phyloP scores from a whole-genome alignment of 116 monocot species.

The Papilionanthe hybrid region DNA sequence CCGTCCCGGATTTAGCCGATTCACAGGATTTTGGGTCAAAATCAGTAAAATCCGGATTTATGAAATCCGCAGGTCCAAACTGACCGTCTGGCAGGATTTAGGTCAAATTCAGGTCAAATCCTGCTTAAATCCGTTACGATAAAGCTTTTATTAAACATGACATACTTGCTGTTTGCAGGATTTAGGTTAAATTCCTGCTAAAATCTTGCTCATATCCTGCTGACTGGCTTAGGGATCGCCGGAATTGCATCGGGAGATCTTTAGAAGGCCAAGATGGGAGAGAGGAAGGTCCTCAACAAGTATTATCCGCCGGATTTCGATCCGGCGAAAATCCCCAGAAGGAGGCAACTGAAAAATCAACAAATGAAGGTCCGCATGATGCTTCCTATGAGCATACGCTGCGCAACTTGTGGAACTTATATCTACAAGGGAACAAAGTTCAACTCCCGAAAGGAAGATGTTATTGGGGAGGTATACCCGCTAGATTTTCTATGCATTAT shows the following conservation, averaged over 20 bases:
- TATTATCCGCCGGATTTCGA: slow-evolving; percentile 99
- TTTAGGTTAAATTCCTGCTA: too few relatives aligned
- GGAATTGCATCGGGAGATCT: neutral
- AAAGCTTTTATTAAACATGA: too few relatives aligned
- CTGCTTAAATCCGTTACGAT: too few relatives aligned
- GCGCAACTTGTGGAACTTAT: slow-evolving; percentile 86
- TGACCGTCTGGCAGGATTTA: too few relatives aligned
- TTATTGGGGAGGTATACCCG: slow-evolving; percentile 58
- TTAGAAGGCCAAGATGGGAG: slow-evolving; percentile 55
- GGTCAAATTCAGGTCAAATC: too few relatives aligned
- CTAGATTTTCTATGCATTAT: neutral
- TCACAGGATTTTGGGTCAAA: too few relatives aligned
- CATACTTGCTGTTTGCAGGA: too few relatives aligned
- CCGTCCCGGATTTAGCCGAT: too few relatives aligned
- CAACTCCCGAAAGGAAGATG: slow-evolving; percentile 96
- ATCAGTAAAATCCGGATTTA: too few relatives aligned
- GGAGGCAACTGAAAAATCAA: slow-evolving; percentile 82
- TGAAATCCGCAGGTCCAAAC: too few relatives aligned
- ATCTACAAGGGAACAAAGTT: slow-evolving; percentile 99
- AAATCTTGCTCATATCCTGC: neutral
- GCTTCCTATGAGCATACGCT: slow-evolving; percentile 96
- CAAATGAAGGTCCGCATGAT: slow-evolving; percentile 97
- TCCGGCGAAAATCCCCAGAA: slow-evolving; percentile 83
- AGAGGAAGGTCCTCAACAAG: slow-evolving; percentile 92
- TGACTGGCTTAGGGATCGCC: neutral